Conservation (phyloP, 768 basidiomycete species). For the Tremella yokohamensis region DNA sequence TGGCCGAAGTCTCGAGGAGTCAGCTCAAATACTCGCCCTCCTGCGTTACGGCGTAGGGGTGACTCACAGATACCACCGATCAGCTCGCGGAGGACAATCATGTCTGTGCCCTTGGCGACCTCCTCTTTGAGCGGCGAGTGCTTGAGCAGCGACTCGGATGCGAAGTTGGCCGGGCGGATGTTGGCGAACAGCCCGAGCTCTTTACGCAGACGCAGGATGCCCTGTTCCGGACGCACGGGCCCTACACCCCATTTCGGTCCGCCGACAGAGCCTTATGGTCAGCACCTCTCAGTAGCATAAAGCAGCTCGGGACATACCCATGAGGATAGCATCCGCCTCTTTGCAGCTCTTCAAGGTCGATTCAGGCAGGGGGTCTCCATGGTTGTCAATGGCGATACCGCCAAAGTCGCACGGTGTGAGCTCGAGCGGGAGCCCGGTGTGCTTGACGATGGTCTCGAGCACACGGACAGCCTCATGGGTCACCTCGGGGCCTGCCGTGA, state of each 20-base stretch:
- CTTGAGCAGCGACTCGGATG: constrained; percentile 79
- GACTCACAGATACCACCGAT: constrained; percentile 75
- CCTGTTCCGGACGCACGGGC: constrained; percentile 86
- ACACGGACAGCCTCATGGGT: constrained; percentile 78
- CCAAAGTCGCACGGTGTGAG: constrained; percentile 79
- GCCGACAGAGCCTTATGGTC: constrained; percentile 75
- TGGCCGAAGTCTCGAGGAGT: constrained; percentile 69
- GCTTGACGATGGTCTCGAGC: constrained; percentile 66
- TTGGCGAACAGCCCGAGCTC: constrained; percentile 93
- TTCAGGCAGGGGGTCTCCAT: constrained; percentile 78
- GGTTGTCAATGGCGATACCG: constrained; percentile 84
- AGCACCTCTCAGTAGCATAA: neutral
- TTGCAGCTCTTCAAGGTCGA: constrained; percentile 83
- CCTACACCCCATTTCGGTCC: constrained; percentile 99
- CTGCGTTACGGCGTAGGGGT: neutral
- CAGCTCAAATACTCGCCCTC: neutral
- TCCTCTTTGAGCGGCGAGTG: constrained; percentile 85
- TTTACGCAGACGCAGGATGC: constrained; percentile 83
- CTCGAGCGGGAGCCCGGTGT: constrained; percentile 65
- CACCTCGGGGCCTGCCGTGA: constrained; percentile 75
- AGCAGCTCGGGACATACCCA: constrained; percentile 59
- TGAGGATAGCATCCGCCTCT: constrained; percentile 88
- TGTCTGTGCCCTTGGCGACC: constrained; percentile 70
- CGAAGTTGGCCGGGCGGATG: constrained; percentile 93
- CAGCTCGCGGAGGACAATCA: constrained; percentile 92